phyloP scores from a whole-genome alignment of 352 stramenopile species.

The Aphanomyces euteiches region DNA sequence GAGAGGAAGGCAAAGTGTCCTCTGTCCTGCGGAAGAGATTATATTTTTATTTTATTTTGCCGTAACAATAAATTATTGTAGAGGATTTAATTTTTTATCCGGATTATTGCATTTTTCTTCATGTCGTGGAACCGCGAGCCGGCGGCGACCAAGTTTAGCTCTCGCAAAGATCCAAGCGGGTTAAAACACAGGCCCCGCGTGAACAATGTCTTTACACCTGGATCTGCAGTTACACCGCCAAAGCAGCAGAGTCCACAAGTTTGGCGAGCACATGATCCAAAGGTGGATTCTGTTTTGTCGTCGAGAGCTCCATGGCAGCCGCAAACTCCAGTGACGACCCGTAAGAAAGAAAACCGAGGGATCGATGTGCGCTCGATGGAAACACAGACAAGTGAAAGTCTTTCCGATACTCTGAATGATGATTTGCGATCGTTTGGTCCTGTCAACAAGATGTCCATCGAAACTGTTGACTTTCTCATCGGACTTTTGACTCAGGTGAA shows the following conservation, averaged over 20 bases:
- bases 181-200: not conserved
- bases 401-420: not conserved
- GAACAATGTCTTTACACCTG: not conserved
- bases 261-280: constrained; percentile 24
- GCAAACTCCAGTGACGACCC: not conserved
- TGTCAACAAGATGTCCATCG: constrained; percentile 48
- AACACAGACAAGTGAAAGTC: constrained; percentile 4
- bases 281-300: constrained; percentile 7
- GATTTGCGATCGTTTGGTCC: constrained; percentile 42
- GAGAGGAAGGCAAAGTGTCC: too few species aligned
- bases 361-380: not conserved
- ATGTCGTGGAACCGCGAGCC: constrained; percentile 15
- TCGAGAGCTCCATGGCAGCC: not conserved
- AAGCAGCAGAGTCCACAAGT: not conserved
- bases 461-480: constrained; percentile 70
- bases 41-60: too few species aligned
- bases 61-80: not conserved
- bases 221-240: not conserved
- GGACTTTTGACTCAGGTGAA: constrained; percentile 36
- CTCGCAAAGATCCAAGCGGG: not conserved
- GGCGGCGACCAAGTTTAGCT: not conserved
- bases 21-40: too few species aligned
- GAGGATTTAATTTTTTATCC: not conserved
- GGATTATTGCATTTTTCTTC: not conserved
- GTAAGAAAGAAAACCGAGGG: not conserved